phyloP scores from a whole-genome alignment of 495 filamentous ascomycete species.

The Bryoglossum gracile region DNA sequence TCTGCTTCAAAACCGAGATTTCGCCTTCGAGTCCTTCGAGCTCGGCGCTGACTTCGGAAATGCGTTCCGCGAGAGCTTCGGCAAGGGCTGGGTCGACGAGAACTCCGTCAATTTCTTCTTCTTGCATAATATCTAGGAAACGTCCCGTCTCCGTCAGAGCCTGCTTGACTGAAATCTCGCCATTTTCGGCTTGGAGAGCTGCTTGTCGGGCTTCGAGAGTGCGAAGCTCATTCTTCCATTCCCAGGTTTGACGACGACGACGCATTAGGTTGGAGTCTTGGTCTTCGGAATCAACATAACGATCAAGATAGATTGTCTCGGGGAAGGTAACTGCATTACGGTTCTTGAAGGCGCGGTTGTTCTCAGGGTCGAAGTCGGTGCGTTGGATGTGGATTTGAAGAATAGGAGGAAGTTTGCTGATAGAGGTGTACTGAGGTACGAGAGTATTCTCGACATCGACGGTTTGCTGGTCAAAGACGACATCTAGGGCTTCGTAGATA shows the following conservation, averaged over 20 bases:
- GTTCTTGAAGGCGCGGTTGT: conserved; percentile 61
- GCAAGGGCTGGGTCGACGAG: conserved; percentile 15
- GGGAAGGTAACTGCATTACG: conserved; percentile 67
- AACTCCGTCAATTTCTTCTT: conserved; percentile 22
- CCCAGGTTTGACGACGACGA: conserved; percentile 64
- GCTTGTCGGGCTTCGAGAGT: conserved; percentile 26
- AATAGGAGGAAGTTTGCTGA: conserved; percentile 71
- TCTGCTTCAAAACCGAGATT: conserved; percentile 22
- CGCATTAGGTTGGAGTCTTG: conserved; percentile 46
- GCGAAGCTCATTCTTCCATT: conserved; percentile 58
- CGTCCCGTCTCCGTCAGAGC: conserved; percentile 23
- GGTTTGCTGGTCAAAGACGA: conserved; percentile 71
- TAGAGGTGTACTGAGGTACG: conserved; percentile 65
- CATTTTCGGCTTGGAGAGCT: conserved; percentile 10
- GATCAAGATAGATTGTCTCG: conserved; percentile 77
- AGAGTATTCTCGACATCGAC: conserved; percentile 56
- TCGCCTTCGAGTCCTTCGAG: conserved; percentile 16
- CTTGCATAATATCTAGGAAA: conserved; percentile 24
- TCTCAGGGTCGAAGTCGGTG: conserved; percentile 57
- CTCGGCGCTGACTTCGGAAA: conserved; percentile 17
- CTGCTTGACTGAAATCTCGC: conserved; percentile 18
- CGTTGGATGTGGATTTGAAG: conserved; percentile 86
- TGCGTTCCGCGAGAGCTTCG: conserved; percentile 20
- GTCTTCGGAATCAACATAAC: conserved; percentile 67
- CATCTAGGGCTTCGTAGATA: conserved; percentile 78